These are phyloP conservation scores for Leptodermis oblonga DNA, from an alignment of 257 asterid genomes.

Conservation along the genomic window DNA sequence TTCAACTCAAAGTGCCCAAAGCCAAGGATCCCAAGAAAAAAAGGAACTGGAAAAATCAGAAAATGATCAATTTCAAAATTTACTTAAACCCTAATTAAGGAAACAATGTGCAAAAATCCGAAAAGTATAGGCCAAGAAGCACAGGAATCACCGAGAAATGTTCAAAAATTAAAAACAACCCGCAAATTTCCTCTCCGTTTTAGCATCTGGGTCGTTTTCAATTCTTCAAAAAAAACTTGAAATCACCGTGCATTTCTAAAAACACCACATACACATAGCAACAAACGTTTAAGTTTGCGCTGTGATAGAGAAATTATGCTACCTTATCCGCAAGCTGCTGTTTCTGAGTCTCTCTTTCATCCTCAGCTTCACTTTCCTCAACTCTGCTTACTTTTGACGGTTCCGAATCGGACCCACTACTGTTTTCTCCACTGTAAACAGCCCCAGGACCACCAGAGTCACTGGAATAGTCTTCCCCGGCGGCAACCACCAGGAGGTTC, in stretches of 20 bases:
- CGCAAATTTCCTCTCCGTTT: conserved; percentile 4
- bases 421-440: conserved; percentile 17
- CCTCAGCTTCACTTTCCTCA: conserved; percentile 27
- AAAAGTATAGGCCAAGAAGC: not conserved
- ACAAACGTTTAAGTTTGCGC: not conserved
- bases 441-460: conserved; percentile 22
- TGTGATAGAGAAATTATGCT: conserved; percentile 1
- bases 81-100: not conserved
- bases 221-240: conserved; percentile 4
- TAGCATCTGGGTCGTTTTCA: conserved; percentile 19
- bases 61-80: not conserved
- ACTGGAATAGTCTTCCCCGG: conserved; percentile 19
- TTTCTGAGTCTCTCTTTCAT: conserved; percentile 27
- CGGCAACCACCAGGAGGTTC: not conserved
- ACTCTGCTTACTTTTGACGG: conserved; percentile 20
- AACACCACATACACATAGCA: not conserved
- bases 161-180: conserved; percentile 13
- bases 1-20: not conserved
- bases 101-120: not conserved
- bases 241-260: not conserved
- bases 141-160: not conserved
- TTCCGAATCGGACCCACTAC: conserved; percentile 26
- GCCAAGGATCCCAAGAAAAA: not conserved
- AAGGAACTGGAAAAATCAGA: not conserved
- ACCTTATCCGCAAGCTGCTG: conserved; percentile 43